A percentile compares a stretch with the other conserved stretches of the same genome.
These are phyloP conservation scores for Juncus inflexus DNA, from an alignment of 176 grass and related monocot genomes.

Conservation along the genomic window DNA sequence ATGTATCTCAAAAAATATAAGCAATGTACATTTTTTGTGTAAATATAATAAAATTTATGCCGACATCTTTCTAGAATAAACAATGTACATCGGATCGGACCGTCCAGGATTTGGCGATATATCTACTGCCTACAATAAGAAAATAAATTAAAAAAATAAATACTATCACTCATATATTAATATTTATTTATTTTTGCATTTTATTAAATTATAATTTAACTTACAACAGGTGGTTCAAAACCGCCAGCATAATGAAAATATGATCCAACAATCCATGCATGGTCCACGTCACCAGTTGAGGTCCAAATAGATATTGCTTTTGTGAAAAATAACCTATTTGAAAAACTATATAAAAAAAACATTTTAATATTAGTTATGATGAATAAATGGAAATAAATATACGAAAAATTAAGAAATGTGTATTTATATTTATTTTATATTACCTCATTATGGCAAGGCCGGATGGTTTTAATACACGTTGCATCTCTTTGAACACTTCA, in stretches of 20 bases:
- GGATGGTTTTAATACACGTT: conserved; percentile 72
- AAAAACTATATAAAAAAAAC: conserved; percentile 51
- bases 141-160: not conserved
- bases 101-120: conserved; percentile 84
- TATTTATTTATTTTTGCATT: not conserved
- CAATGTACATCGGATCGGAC: conserved; percentile 84
- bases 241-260: conserved; percentile 87
- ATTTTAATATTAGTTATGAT: conserved; percentile 8
- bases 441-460: conserved; percentile 96
- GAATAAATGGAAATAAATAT: not conserved
- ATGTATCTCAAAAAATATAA: too few relatives aligned
- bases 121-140: conserved; percentile 60
- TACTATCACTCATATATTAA: not conserved
- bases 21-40: too few relatives aligned
- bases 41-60: too few relatives aligned
- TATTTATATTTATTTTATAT: not conserved
- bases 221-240: conserved; percentile 78
- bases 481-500: conserved; percentile 95
- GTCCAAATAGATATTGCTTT: conserved; percentile 99
- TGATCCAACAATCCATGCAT: conserved; percentile 90
- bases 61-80: conserved; percentile 53
- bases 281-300: conserved; percentile 85
- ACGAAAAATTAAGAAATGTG: not conserved
- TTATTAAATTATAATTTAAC: not conserved
- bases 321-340: conserved; percentile 92